These are phyloP conservation scores for Taphrina populina DNA, from an alignment of 1,139 yeast genomes.

Conservation along the genomic window DNA sequence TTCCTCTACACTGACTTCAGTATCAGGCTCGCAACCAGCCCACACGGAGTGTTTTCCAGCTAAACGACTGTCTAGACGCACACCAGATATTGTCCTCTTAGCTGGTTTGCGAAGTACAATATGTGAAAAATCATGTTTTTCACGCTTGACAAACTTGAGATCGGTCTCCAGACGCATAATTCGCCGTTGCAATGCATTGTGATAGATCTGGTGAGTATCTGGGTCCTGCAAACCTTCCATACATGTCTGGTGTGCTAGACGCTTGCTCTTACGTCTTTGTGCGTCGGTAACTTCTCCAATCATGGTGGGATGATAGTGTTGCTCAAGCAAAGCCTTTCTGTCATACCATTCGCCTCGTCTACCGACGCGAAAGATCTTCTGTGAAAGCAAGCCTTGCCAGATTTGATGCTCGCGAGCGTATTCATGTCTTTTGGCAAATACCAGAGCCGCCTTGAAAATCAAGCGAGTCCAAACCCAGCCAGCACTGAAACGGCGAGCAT, in stretches of 20 bases:
- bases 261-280: constrained; percentile 35
- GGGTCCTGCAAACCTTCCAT: constrained; percentile 38
- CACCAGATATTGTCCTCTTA: constrained; percentile 34
- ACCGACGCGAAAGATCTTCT: constrained; percentile 37
- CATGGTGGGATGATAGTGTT: constrained; percentile 28
- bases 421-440: constrained; percentile 35
- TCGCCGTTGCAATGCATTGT: constrained; percentile 38
- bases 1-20: constrained; percentile 44
- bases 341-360: constrained; percentile 40
- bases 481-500: constrained; percentile 38
- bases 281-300: constrained; percentile 11
- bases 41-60: constrained; percentile 37
- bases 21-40: constrained; percentile 31
- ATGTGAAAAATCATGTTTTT: constrained; percentile 37
- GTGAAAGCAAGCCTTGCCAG: constrained; percentile 36
- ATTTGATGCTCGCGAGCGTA: constrained; percentile 37
- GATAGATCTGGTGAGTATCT: constrained; percentile 39
- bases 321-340: constrained; percentile 39
- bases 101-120: constrained; percentile 35
- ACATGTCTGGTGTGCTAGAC: constrained; percentile 37
- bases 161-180: constrained; percentile 38
- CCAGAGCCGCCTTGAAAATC: constrained; percentile 38
- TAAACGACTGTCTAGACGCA: constrained; percentile 32
- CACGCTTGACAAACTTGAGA: constrained; percentile 35
- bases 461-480: constrained; percentile 39